A percentile compares a stretch with the other conserved stretches of the same genome.
phyloP scores from a whole-genome alignment of 495 filamentous ascomycete genomes.

The Glarea lozoyensis region DNA sequence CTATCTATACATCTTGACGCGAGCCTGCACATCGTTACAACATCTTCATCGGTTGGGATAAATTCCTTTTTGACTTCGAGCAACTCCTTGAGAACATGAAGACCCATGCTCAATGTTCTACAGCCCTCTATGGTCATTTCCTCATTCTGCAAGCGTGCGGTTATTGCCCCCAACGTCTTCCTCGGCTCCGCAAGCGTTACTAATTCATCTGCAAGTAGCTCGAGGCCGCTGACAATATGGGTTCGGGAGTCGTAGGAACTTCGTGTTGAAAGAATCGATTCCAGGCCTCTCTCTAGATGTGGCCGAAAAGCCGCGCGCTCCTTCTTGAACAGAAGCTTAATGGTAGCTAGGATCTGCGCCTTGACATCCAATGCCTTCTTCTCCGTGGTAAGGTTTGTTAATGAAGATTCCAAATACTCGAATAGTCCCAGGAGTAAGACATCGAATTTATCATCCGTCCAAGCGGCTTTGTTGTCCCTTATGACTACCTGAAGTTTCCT shows the following conservation, averaged over 20 bases:
- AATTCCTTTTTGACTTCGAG: conserved; percentile 33
- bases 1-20: conserved; percentile 57
- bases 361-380: conserved; percentile 70
- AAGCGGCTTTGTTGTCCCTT: conserved; percentile 50
- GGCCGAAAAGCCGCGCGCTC: conserved; percentile 53
- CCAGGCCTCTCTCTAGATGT: conserved; percentile 55
- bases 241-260: conserved; percentile 46
- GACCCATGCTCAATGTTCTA: conserved; percentile 45
- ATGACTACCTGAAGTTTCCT: conserved; percentile 78
- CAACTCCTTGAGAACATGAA: conserved; percentile 47
- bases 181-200: conserved; percentile 40
- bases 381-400: conserved; percentile 33
- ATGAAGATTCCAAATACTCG: conserved; percentile 58
- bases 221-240: conserved; percentile 44
- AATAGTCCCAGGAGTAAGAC: conserved; percentile 66
- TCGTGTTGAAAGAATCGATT: conserved; percentile 59
- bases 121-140: conserved; percentile 33
- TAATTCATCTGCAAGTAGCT: conserved; percentile 43
- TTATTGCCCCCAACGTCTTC: conserved; percentile 37
- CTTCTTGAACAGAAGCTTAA: conserved; percentile 66
- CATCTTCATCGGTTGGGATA: conserved; percentile 31
- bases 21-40: conserved; percentile 41
- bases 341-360: conserved; percentile 71
- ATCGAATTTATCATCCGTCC: conserved; percentile 58
- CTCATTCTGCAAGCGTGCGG: conserved; percentile 11